Base-by-base conservation (phyloP, 2,329 filamentous ascomycete species). In the Fusarium miscanthi region DNA sequence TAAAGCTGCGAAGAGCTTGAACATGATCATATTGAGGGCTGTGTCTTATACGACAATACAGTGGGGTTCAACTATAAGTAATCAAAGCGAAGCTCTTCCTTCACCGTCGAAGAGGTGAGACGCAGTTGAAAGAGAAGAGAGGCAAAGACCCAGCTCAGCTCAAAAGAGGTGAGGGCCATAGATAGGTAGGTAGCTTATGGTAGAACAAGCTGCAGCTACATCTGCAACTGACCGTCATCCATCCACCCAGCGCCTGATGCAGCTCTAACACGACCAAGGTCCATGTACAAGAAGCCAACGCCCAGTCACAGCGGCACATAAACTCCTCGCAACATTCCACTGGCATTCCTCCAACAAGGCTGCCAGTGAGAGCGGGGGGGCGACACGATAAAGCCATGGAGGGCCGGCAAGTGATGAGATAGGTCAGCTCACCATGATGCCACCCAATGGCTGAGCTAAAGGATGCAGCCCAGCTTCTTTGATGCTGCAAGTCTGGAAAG, bases 181-280 rank as follows among this genome's bases (percentile, higher is more conserved):
- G 48, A 53, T 45, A 27, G 42, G 42, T 45, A 49, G 46, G 46
- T 51, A 58, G 70, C 51, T 68, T 69, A 66, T 59, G 63, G 30
- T 63, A 65, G 48, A 37, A 49, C 43, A 51, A 66, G 61, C 63
- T 66, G 45, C 62, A 66, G 37, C 58, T 53, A 31, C 54, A 62
- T 31, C 59, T 73, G 51, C 46, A 72, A 40, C 52, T 70, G 54
- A 63, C 69, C 75, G 72, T 74, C 75, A 77, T 70, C 43, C 58
- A 72, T 17, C 49, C 33, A 52, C 23, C 61, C 53, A 61, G 65
- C 42, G 30, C 58, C 58, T 66, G 56, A 67, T 70, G 30, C 65
- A 68, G 62, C 52, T 70, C 62, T 61, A 56, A 54, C 59, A 67
- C 21, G 30, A n/a, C 35, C 52, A 12, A 65, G 48, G 72, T 77